Percentiles rank a stretch among this genome's conserved stretches.
Conservation (phyloP, 2,329 filamentous ascomycete genomes). For the Microsporum audouinii region DNA sequence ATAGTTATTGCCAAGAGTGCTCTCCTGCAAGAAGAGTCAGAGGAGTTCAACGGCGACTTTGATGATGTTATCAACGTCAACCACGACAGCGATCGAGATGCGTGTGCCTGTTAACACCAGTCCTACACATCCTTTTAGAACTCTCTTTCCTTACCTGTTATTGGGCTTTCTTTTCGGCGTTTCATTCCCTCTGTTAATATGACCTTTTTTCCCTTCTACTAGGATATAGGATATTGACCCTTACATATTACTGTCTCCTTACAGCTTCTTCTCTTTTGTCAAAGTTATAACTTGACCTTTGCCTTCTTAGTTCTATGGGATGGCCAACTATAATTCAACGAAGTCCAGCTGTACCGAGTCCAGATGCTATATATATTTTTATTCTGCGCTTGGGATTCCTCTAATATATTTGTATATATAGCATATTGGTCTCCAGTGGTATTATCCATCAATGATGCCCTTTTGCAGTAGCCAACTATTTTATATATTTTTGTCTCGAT, state of each 20-base stretch:
- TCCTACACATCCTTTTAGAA: slow-evolving; percentile 14
- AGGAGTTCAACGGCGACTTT: slow-evolving; percentile 95
- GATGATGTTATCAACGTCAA: slow-evolving; percentile 97
- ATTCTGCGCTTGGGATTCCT: background rate
- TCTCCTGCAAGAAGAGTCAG: slow-evolving; percentile 89
- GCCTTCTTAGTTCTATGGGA: background rate
- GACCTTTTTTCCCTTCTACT: background rate
- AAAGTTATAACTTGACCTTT: background rate
- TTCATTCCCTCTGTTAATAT: background rate
- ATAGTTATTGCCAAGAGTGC: slow-evolving; percentile 92
- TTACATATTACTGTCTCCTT: background rate
- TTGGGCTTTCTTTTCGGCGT: slow-evolving; percentile 2
- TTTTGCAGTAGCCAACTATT: background rate
- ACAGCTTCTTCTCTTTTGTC: background rate
- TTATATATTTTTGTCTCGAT: background rate
- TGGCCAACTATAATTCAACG: background rate
- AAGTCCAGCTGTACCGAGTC: background rate
- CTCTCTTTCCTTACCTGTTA: slow-evolving; percentile 9
- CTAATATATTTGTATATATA: background rate
- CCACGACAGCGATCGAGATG: slow-evolving; percentile 83
- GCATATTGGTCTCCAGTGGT: background rate
- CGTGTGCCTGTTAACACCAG: slow-evolving; percentile 69
- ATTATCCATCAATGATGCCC: background rate
- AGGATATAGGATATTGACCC: slow-evolving; percentile 4
- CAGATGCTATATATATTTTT: background rate